phyloP scores from a whole-genome alignment of 2,329 filamentous ascomycete species.

The Fusarium ramigenum region DNA sequence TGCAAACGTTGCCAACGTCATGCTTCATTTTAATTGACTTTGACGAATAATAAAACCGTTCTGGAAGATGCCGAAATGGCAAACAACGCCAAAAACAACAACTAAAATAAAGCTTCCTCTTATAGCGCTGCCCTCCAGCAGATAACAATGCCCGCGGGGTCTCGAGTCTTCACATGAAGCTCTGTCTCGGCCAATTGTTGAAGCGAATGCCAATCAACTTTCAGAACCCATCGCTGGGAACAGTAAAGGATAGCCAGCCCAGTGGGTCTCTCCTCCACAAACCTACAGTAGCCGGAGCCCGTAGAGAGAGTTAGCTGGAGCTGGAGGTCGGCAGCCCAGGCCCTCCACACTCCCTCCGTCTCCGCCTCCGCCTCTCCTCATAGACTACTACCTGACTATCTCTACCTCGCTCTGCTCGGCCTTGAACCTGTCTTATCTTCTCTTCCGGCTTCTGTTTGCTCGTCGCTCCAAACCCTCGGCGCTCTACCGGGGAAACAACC shows the following conservation, averaged over 20 bases:
- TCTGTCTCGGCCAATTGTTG: constrained; percentile 32
- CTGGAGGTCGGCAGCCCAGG: background rate
- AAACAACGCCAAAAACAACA: background rate
- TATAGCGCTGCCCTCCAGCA: constrained; percentile 5
- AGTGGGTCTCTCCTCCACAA: constrained; percentile 38
- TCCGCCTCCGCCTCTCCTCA: constrained; percentile 30
- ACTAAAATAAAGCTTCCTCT: background rate
- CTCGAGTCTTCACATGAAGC: constrained; percentile 26
- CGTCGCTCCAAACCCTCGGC: constrained; percentile 20
- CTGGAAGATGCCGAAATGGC: constrained; percentile 7
- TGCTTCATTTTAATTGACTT: background rate
- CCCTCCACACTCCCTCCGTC: constrained; percentile 28
- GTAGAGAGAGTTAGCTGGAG: background rate
- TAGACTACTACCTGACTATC: constrained; percentile 9
- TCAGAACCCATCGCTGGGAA: background rate
- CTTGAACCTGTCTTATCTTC: background rate
- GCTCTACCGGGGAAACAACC: constrained; percentile 2
- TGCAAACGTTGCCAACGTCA: background rate
- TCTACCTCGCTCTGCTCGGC: constrained; percentile 4
- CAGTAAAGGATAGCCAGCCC: constrained; percentile 13
- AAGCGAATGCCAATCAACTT: constrained; percentile 25
- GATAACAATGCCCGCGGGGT: constrained; percentile 2
- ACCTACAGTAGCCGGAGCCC: constrained; percentile 19
- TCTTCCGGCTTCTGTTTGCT: constrained; percentile 25
- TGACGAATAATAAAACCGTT: background rate